Conservation (phyloP, 805 yeast species). For the Zygoascus ofunaensis region DNA sequence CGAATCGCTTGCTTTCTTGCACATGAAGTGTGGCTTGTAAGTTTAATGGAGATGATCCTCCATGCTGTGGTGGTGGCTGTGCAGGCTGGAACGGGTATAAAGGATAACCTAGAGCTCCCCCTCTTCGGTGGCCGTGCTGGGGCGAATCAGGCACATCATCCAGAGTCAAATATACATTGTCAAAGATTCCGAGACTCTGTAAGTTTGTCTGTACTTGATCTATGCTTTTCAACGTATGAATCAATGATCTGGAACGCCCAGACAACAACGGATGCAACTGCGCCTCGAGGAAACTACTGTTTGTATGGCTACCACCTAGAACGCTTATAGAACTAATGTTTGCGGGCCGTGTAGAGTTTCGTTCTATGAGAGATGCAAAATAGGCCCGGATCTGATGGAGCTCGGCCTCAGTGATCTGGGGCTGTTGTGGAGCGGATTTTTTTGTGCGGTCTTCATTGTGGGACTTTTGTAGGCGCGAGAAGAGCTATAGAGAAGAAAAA, state of each 20-base stretch:
- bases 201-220: conserved; percentile 25
- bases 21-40: conserved; percentile 19
- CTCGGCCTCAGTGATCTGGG: conserved; percentile 2
- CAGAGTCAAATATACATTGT: conserved; percentile 18
- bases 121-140: too few species aligned
- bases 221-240: conserved; percentile 17
- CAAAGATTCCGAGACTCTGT: conserved; percentile 24
- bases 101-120: not conserved
- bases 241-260: not conserved
- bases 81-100: not conserved
- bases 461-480: conserved; percentile 14
- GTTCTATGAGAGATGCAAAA: conserved; percentile 17
- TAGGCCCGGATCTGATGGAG: conserved; percentile 11
- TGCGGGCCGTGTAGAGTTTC: conserved; percentile 23
- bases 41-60: conserved; percentile 10
- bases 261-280: conserved; percentile 27
- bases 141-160: conserved; percentile 12
- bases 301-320: conserved; percentile 24
- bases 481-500: conserved; percentile 5
- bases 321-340: conserved; percentile 22
- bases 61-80: too few species aligned
- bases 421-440: not conserved
- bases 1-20: conserved; percentile 45
- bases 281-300: conserved; percentile 22
- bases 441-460: conserved; percentile 8